A percentile compares a stretch with the other conserved stretches of the same genome.
Conservation (phyloP, 2,329 filamentous ascomycete genomes). For the Paecilomyces variotii region DNA sequence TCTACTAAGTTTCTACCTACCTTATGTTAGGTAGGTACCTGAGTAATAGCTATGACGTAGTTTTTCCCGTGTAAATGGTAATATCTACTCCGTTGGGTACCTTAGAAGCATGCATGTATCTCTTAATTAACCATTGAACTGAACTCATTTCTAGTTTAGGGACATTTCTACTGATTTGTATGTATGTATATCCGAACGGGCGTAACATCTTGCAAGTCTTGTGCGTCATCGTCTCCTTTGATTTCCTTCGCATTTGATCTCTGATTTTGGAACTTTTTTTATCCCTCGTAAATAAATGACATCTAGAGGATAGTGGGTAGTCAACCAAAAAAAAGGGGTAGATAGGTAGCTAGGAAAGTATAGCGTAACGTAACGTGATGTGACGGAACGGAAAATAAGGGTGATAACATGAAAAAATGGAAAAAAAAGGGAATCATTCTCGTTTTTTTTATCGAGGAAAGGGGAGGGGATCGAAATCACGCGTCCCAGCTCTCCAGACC, state of each 20-base stretch:
- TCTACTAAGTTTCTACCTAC: no score
- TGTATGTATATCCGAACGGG: not conserved
- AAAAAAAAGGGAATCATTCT: constrained; percentile 6
- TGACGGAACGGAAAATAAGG: no score
- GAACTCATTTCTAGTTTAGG: not conserved
- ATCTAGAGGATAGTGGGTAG: not conserved
- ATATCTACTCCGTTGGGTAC: no score
- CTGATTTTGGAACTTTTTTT: not conserved
- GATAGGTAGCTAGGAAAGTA: no score
- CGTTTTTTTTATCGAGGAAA: not conserved
- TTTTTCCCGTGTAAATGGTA: no score
- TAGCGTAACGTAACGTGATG: constrained; percentile 1
- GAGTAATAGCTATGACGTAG: no score
- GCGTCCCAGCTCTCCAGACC: constrained; percentile 47
- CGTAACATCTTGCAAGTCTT: not conserved
- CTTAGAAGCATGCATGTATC: no score
- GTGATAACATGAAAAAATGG: not conserved
- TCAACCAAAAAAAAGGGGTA: not conserved
- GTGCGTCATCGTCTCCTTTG: not conserved
- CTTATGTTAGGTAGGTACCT: no score
- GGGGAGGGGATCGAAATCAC: not conserved
- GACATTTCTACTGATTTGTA: not conserved
- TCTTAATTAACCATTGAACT: no score
- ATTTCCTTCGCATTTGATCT: not conserved
- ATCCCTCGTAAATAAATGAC: not conserved